These are phyloP conservation scores for Cryptosporidium felis DNA, from an alignment of 169 alveolate species.

Conservation along the genomic window DNA sequence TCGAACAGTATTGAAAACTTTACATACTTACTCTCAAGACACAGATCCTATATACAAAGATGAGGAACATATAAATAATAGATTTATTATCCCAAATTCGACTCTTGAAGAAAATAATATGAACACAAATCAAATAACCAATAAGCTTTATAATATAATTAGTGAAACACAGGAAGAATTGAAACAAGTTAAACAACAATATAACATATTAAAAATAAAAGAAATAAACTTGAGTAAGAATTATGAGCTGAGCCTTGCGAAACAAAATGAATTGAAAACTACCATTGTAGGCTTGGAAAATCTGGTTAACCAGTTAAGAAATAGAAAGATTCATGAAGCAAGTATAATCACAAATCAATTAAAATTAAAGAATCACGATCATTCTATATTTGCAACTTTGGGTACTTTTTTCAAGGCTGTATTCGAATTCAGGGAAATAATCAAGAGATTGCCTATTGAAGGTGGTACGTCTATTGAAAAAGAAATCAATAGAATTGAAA, in stretches of 20 bases:
- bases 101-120: not conserved
- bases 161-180: slow-evolving; percentile 29
- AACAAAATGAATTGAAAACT: slow-evolving; percentile 45
- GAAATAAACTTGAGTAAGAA: slow-evolving; percentile 30
- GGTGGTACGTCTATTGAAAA: not conserved
- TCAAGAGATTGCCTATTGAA: no score
- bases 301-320: not conserved
- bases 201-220: slow-evolving; percentile 19
- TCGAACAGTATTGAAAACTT: not conserved
- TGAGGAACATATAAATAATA: not conserved
- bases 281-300: not conserved
- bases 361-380: not conserved
- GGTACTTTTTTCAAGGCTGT: no score
- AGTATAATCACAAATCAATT: not conserved
- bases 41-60: not conserved
- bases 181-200: slow-evolving; percentile 7
- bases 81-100: not conserved
- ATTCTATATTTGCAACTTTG: not conserved
- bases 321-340: not conserved
- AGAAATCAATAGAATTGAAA: not conserved
- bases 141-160: slow-evolving; percentile 4
- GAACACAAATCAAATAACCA: not conserved
- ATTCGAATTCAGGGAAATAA: no score
- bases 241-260: slow-evolving; percentile 28
- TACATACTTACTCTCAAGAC: not conserved